phyloP scores from a whole-genome alignment of 1,139 yeast genomes.

The Candida mesenterica region DNA sequence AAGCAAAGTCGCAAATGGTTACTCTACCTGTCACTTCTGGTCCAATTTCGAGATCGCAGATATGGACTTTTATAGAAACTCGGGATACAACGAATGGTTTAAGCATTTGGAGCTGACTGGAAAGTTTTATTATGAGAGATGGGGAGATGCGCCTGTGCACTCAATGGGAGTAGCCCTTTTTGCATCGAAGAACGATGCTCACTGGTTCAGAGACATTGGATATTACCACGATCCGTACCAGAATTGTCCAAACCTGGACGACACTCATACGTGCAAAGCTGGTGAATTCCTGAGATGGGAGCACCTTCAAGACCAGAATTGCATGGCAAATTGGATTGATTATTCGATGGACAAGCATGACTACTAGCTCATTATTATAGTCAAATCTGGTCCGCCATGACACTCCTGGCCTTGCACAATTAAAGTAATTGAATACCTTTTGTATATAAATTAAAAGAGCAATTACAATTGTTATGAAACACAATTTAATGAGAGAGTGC shows the following conservation, averaged over 20 bases:
- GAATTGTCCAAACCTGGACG: constrained; percentile 59
- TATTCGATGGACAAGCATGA: constrained; percentile 45
- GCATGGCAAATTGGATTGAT: constrained; percentile 72
- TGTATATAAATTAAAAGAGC: no score
- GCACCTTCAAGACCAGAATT: constrained; percentile 60
- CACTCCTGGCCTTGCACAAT: no score
- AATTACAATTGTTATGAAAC: no score
- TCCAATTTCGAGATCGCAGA: constrained; percentile 82
- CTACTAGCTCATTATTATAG: constrained; percentile 12
- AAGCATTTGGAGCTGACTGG: constrained; percentile 64
- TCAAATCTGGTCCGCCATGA: no score
- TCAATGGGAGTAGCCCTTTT: constrained; percentile 72
- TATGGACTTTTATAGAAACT: constrained; percentile 71
- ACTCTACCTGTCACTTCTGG: constrained; percentile 89
- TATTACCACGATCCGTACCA: constrained; percentile 72
- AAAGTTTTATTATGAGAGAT: constrained; percentile 80
- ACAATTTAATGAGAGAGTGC: no score
- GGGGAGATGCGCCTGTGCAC: constrained; percentile 95
- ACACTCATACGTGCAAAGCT: constrained; percentile 34
- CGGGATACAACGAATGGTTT: constrained; percentile 66
- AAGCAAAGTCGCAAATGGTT: constrained; percentile 54
- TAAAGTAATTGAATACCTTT: no score
- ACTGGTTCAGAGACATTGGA: constrained; percentile 89
- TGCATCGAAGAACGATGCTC: constrained; percentile 66
- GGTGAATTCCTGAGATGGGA: constrained; percentile 46